Conservation (phyloP, 345 rosid genomes). For the Rhodamnia rubescens region DNA sequence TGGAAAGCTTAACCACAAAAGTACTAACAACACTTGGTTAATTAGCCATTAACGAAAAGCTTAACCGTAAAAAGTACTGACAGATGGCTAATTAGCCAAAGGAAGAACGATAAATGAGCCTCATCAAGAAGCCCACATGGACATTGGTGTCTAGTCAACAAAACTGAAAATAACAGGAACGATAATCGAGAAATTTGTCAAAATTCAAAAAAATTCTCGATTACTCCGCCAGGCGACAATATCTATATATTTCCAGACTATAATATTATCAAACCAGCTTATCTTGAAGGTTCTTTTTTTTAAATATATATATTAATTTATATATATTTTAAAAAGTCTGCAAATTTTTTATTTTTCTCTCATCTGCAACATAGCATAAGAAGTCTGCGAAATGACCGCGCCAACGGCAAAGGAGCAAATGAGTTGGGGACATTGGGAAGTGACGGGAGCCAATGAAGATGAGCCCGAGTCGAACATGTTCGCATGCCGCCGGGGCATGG, state of each 20-base stretch:
- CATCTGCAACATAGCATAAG: too few species aligned
- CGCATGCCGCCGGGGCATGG: too few species aligned
- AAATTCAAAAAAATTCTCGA: not conserved
- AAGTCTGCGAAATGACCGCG: too few species aligned
- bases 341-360: too few species aligned
- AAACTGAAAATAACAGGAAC: not conserved
- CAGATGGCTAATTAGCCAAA: not conserved
- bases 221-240: not conserved
- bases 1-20: not conserved
- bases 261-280: not conserved
- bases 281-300: not conserved
- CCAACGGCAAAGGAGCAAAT: too few species aligned
- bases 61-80: not conserved
- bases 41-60: not conserved
- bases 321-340: too few species aligned
- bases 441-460: too few species aligned
- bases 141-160: not conserved
- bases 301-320: too few species aligned
- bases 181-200: not conserved
- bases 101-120: not conserved
- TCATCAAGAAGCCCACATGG: not conserved
- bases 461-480: too few species aligned
- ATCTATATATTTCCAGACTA: not conserved
- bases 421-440: too few species aligned
- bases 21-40: not conserved